Percentiles rank a stretch among this genome's conserved stretches.
These are phyloP conservation scores for Ciborinia camelliae DNA, from an alignment of 2,329 filamentous ascomycete species.

Conservation along the genomic window DNA sequence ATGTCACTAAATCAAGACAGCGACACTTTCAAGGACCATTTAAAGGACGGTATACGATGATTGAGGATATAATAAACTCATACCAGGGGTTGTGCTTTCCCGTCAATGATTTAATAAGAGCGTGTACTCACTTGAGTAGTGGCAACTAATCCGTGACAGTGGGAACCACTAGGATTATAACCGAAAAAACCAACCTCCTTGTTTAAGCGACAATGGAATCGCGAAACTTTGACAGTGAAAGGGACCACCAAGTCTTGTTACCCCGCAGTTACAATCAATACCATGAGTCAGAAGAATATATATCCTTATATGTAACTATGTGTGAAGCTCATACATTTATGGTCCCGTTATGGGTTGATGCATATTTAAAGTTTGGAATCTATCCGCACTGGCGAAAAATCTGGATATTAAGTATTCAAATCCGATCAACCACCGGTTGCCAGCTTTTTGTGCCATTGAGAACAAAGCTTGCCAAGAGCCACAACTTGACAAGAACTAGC, in stretches of 20 bases:
- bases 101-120: neutral
- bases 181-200: neutral
- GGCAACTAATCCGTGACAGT: neutral
- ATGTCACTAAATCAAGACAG: neutral
- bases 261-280: neutral
- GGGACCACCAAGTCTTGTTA: neutral
- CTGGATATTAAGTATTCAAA: neutral
- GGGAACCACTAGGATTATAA: neutral
- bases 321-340: neutral
- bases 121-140: neutral
- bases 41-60: neutral
- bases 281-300: neutral
- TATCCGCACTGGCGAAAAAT: neutral
- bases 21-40: neutral
- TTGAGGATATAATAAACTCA: neutral
- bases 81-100: accelerated
- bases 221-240: neutral
- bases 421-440: neutral
- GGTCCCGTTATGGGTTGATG: too few species aligned
- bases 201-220: slow-evolving; percentile 1
- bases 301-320: neutral
- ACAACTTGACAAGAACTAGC: neutral
- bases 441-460: accelerated
- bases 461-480: neutral
- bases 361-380: neutral